Evolutionary conservation across 2,329 filamentous ascomycete species (phyloP).

Genomic region (Colletotrichum gigasporum): DNA sequence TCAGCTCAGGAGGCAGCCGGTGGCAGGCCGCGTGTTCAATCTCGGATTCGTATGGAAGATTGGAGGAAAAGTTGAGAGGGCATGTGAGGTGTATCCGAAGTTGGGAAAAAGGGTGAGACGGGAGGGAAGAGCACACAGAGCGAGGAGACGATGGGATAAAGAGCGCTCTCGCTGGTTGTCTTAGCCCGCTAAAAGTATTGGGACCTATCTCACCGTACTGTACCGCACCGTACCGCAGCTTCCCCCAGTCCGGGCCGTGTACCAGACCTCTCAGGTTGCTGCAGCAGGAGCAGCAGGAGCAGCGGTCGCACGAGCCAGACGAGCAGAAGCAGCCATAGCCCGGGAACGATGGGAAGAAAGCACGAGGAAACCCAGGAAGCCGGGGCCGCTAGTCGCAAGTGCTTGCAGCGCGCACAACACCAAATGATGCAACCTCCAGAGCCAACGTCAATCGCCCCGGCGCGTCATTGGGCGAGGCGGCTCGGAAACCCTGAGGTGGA

Average conservation of each 20-base stretch:
- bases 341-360: slow-evolving; percentile 14
- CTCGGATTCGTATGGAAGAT: slow-evolving; percentile 10
- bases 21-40: slow-evolving; percentile 4
- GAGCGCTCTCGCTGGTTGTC: neutral
- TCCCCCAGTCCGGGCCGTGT: neutral
- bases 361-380: slow-evolving; percentile 24
- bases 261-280: neutral
- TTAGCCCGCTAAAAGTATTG: neutral
- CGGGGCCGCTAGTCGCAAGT: slow-evolving; percentile 10
- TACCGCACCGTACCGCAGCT: neutral
- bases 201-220: neutral
- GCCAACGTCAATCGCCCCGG: slow-evolving; percentile 1
- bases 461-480: neutral
- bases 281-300: neutral
- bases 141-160: neutral
- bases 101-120: neutral
- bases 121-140: neutral
- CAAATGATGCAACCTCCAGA: slow-evolving; percentile 11
- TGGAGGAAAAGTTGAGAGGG: neutral
- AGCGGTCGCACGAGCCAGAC: neutral
- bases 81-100: slow-evolving; percentile 12
- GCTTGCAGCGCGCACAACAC: slow-evolving; percentile 19
- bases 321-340: slow-evolving; percentile 19
- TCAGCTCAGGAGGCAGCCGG: neutral
- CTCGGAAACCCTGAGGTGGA: neutral